These are phyloP conservation scores for Lachnellula willkommii DNA, from an alignment of 2,329 filamentous ascomycete species.

Conservation along the genomic window DNA sequence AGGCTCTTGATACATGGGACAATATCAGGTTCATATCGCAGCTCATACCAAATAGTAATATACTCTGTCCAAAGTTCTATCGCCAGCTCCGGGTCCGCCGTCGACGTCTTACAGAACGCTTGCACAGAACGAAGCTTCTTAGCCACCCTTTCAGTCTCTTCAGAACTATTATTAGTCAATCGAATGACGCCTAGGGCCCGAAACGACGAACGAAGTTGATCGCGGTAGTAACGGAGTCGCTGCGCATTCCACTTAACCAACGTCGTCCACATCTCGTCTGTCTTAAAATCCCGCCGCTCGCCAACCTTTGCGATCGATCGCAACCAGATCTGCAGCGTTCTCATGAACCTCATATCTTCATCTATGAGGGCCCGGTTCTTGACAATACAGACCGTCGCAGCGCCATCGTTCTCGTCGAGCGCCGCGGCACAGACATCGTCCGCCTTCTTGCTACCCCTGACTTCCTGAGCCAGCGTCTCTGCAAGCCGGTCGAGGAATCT, in stretches of 20 bases:
- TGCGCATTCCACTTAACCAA: constrained; percentile 1
- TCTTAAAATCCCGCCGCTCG: background rate
- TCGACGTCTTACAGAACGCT: background rate
- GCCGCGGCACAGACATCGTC: constrained; percentile 7
- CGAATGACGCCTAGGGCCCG: background rate
- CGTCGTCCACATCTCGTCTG: background rate
- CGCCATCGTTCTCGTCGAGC: background rate
- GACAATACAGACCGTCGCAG: background rate
- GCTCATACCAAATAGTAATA: constrained; percentile 7
- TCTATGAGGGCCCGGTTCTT: constrained; percentile 1
- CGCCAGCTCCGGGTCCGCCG: background rate
- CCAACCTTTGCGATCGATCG: constrained; percentile 1
- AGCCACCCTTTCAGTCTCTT: background rate
- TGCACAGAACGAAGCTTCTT: background rate
- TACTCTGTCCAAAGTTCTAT: background rate
- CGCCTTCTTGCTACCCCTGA: background rate
- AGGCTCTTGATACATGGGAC: background rate
- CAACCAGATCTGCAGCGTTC: constrained; percentile 1
- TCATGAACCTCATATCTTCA: constrained; percentile 2
- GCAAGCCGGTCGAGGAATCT: constrained; percentile 4
- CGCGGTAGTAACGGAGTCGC: constrained; percentile 2
- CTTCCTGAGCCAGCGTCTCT: background rate
- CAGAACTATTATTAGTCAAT: background rate
- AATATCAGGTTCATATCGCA: background rate
- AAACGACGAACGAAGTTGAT: constrained; percentile 1